phyloP scores from a whole-genome alignment of 305 asterid species.

The Fraxinus xanthoxyloides region DNA sequence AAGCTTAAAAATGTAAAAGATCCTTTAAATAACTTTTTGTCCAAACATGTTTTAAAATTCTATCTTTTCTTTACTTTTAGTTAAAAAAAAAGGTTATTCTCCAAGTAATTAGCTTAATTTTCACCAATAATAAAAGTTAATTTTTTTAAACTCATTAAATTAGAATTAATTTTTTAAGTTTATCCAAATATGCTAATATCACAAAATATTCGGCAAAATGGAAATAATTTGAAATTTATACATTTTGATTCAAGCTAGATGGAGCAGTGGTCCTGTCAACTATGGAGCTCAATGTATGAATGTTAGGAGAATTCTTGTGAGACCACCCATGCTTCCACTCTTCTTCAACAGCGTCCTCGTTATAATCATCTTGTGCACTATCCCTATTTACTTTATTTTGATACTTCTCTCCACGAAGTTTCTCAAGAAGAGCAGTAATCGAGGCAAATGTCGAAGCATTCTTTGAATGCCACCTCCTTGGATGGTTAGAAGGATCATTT shows the following conservation, averaged over 20 bases:
- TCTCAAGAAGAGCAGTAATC: slow-evolving; percentile 81
- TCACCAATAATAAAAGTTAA: background rate
- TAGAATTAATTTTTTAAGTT: background rate
- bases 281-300: slow-evolving; percentile 69
- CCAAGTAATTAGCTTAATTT: background rate
- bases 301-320: slow-evolving; percentile 68
- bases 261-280: slow-evolving; percentile 63
- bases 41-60: background rate
- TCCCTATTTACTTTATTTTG: slow-evolving; percentile 43
- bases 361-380: slow-evolving; percentile 42
- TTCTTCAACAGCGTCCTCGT: slow-evolving; percentile 54
- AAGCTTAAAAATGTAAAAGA: background rate
- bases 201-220: background rate
- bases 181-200: background rate
- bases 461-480: slow-evolving; percentile 64
- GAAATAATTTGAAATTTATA: slow-evolving; percentile 29
- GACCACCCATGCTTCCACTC: slow-evolving; percentile 69
- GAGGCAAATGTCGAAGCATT: slow-evolving; percentile 79
- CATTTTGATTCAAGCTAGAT: slow-evolving; percentile 61
- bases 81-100: background rate
- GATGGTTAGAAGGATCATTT: slow-evolving; percentile 52
- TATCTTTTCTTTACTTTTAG: background rate
- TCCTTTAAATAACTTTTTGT: background rate
- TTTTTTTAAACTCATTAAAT: background rate
- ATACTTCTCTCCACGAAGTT: slow-evolving; percentile 76